Percentiles rank a stretch among this genome's conserved stretches.
These are phyloP conservation scores for Comarum palustre DNA, from an alignment of 306 rosid species.

Conservation along the genomic window DNA sequence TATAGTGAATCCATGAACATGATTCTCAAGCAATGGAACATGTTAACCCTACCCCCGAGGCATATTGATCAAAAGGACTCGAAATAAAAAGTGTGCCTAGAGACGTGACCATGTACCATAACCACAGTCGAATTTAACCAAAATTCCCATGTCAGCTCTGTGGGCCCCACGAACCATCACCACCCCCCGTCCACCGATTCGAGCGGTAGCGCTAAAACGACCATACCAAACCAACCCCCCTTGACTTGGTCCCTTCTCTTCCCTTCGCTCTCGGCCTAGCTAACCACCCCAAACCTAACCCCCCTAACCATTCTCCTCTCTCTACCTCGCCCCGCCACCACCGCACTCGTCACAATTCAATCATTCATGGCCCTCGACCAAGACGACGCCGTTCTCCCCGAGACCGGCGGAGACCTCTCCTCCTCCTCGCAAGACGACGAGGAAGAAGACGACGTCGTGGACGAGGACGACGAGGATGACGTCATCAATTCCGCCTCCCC, in stretches of 20 bases:
- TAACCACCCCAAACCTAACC: background rate
- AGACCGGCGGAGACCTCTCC: slow-evolving; percentile 46
- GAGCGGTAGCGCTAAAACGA: slow-evolving; percentile 13
- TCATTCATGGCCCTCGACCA: slow-evolving; percentile 51
- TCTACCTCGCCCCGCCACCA: background rate
- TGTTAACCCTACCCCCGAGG: too few relatives aligned
- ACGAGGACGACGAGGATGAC: slow-evolving; percentile 26
- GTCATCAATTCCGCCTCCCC: slow-evolving; percentile 30
- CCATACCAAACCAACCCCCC: background rate
- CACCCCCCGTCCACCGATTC: background rate
- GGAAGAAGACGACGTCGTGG: slow-evolving; percentile 32
- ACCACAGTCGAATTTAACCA: too few relatives aligned
- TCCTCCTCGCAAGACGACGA: slow-evolving; percentile 33
- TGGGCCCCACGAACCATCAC: background rate
- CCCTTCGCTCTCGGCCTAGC: slow-evolving; percentile 17
- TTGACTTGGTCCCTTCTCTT: background rate
- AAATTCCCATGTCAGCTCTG: background rate
- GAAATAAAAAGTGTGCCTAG: too few relatives aligned
- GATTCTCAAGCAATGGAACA: too few relatives aligned
- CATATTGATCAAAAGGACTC: too few relatives aligned
- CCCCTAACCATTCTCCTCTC: background rate
- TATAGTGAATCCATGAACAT: too few relatives aligned
- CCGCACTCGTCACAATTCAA: too few relatives aligned
- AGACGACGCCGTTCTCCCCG: slow-evolving; percentile 68
- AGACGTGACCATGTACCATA: too few relatives aligned